Base-by-base conservation (phyloP, 2,329 filamentous ascomycete species). In the Madurella fahalii region DNA sequence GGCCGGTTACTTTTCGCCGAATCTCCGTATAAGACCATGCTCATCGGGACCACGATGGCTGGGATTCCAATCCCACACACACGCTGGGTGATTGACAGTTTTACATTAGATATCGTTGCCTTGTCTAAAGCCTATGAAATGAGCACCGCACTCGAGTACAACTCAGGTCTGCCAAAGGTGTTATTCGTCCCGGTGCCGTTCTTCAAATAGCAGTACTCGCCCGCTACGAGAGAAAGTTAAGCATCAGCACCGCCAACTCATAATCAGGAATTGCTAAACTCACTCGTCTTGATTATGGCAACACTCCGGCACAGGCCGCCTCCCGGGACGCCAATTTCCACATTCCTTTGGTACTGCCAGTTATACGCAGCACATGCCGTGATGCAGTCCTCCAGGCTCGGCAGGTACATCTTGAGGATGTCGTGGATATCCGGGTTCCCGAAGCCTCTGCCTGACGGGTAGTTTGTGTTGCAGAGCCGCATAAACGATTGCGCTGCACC, bases 151-250 rank as follows among this genome's bases (percentile, higher is more conserved):
- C 53, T 59, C n/a, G 59, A 13, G 30, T 37, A 61, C 7, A 30
- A 16, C n/a, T 51, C 15, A 0, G 61, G 47, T 2, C 47, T 18
- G 0, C 56, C 56, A 25, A 48, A 48, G 9, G 58, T 61, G 12
- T 59, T 49, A 37, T 56, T 55, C 15, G 40, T 53, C 4, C 59
- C 58, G 13, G 61, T 63, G 2, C 50, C 58, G 32, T 63, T 63
- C 53, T 63, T 63, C 25, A 63, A 43, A 20, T 62, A 63, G 52
- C 61, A 63, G 15, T 58, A 63, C 43, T 58, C 61, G 5, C 61
- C 61, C 1, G 52, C 54, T 57, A 32, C 39, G 32, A 47, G 4
- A 18, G 2, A n/a, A n/a, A n/a, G 20, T 47, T 30, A 44, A 7
- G 37, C 5, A 46, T 12, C 16, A 8, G 11, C 39, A 48, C 7